These are phyloP conservation scores for Monosporascus sp. DNA, from an alignment of 2,329 filamentous ascomycete species.

Conservation along the genomic window DNA sequence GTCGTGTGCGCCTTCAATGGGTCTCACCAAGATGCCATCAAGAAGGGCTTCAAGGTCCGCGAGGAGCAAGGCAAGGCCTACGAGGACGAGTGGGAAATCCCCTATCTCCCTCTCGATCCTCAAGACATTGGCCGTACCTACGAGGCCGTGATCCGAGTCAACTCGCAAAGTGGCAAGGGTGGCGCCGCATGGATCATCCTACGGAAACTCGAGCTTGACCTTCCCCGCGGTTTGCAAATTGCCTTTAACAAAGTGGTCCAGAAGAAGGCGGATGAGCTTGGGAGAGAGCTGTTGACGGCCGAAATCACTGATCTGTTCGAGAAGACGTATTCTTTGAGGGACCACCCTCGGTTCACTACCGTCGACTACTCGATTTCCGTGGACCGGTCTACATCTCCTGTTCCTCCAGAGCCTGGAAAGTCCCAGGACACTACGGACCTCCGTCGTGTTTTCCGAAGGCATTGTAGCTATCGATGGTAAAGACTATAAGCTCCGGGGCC, in stretches of 20 bases:
- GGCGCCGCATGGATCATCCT: constrained; percentile 93
- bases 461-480: constrained; percentile 76
- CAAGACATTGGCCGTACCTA: constrained; percentile 94
- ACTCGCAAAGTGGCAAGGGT: constrained; percentile 92
- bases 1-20: constrained; percentile 92
- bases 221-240: constrained; percentile 87
- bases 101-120: constrained; percentile 90
- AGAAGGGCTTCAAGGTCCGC: constrained; percentile 78
- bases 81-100: constrained; percentile 75
- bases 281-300: constrained; percentile 74
- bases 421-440: constrained; percentile 74
- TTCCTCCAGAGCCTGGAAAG: constrained; percentile 62
- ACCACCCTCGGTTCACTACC: constrained; percentile 78
- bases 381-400: constrained; percentile 74
- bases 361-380: constrained; percentile 88
- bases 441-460: constrained; percentile 75
- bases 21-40: constrained; percentile 93
- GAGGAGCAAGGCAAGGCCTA: constrained; percentile 52
- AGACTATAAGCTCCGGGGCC: constrained; percentile 73
- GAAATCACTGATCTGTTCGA: constrained; percentile 91
- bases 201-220: constrained; percentile 81
- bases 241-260: constrained; percentile 89
- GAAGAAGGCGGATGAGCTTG: constrained; percentile 69
- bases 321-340: constrained; percentile 76
- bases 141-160: constrained; percentile 96